Base-by-base conservation (phyloP, 108 stramenopile species). In the Chaetoceros tenuissimus region DNA sequence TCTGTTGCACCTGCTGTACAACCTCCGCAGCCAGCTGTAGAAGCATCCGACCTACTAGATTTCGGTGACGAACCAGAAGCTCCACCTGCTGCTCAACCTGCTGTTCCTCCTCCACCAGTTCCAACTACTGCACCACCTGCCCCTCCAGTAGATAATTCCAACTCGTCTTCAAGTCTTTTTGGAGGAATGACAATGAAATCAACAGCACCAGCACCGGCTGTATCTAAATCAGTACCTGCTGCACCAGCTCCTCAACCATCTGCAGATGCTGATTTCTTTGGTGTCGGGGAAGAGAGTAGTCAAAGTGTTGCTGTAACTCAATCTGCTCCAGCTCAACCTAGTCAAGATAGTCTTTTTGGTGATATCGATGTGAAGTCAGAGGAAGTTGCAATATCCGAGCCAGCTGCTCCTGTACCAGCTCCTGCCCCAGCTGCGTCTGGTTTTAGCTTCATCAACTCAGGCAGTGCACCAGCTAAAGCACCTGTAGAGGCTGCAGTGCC, bases 21-120 rank as follows among this genome's bases (percentile, higher is more conserved):
- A 5, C 57, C 79, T 19, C 71, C 79, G 19, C 49, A 71, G n/a
- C 60, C 80, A 18, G 72, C 70, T 3, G 66, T 58, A 20, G 72
- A 72, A 8, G 74, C 82, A 44, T 54, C 70, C 17, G 84, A 92
- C 69, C 57, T 87, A 13, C 63, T 87, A 58, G 90, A 88, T 58
- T 87, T 86, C 74, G n/a, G n/a, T n/a, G 88, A 80, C 44, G 74
- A 78, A 26, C 63, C 67, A 44, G 40, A 59, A 17, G 40, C 50
- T 24, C 44, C 57, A 3, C 49, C 68, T 31, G 53, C 65, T 20
- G 45, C 64, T 49, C 63, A 73, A 2, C 55, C 72, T 20, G 52
- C 74, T 45, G 30, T 72, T 31, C 60, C 74, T 46, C 46, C 60
- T 13, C 31, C 64, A 13, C 29, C 59, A 22, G 22, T 59, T 44